phyloP scores from a whole-genome alignment of 441 rosid species.

The Arabidopsis hybrid region DNA sequence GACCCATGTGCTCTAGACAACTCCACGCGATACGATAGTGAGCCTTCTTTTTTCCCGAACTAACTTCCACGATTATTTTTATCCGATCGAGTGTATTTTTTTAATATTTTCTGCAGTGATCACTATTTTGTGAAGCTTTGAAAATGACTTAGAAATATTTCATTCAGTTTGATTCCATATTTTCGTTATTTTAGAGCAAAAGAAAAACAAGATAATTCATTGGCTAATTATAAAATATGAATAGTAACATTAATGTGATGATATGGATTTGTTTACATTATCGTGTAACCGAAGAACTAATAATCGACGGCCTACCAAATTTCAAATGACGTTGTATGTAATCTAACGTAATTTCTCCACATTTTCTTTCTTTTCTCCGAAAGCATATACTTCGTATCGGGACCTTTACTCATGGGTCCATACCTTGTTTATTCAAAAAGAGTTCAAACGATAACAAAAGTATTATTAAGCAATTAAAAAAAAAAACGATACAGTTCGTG shows the following conservation, averaged over 20 bases:
- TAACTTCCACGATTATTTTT: slow-evolving; percentile 20
- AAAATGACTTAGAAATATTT: not conserved
- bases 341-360: slow-evolving; percentile 21
- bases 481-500: slow-evolving; percentile 21
- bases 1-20: slow-evolving; percentile 45
- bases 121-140: not conserved
- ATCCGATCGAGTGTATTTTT: slow-evolving; percentile 1
- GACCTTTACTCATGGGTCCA: slow-evolving; percentile 40
- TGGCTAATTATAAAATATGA: not conserved
- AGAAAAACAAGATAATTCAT: not conserved
- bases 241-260: slow-evolving; percentile 1
- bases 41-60: slow-evolving; percentile 22
- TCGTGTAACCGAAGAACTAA: slow-evolving; percentile 36
- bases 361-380: not conserved
- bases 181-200: not conserved
- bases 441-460: slow-evolving; percentile 32
- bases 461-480: slow-evolving; percentile 2
- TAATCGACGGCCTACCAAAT: slow-evolving; percentile 34
- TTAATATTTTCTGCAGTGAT: slow-evolving; percentile 1
- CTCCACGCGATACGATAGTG: slow-evolving; percentile 39
- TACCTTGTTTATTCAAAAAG: slow-evolving; percentile 15
- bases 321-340: slow-evolving; percentile 35
- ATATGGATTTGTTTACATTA: slow-evolving; percentile 36
- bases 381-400: slow-evolving; percentile 45
- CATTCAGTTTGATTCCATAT: not conserved